Conservation (phyloP, 441 rosid genomes). For the Euphorbia corollata region DNA sequence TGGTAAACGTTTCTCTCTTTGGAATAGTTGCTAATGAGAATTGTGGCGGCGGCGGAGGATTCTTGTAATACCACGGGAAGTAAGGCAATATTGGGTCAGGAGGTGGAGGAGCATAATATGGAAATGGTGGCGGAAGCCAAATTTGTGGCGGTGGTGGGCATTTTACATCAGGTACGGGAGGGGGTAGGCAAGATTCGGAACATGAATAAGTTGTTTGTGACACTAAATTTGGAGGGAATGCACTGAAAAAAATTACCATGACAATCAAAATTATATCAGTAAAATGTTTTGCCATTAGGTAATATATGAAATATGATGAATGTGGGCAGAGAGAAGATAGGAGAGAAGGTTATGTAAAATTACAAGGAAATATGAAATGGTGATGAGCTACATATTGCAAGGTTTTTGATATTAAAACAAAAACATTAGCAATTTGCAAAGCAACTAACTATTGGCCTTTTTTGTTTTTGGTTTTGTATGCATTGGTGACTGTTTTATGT, state of each 20-base stretch:
- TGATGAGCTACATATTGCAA: too few relatives aligned
- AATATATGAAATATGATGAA: not conserved
- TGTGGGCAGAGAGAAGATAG: slow-evolving; percentile 7
- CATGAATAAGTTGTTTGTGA: slow-evolving; percentile 21
- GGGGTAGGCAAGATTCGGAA: slow-evolving; percentile 24
- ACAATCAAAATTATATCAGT: slow-evolving; percentile 8
- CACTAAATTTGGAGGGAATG: slow-evolving; percentile 14
- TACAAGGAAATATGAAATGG: not conserved
- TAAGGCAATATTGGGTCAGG: slow-evolving; percentile 45
- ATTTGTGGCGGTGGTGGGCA: slow-evolving; percentile 28
- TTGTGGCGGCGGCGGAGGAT: slow-evolving; percentile 27
- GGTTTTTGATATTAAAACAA: too few relatives aligned
- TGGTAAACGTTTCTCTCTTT: not conserved
- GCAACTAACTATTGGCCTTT: too few relatives aligned
- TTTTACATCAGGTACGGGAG: slow-evolving; percentile 24
- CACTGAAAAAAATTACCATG: slow-evolving; percentile 7
- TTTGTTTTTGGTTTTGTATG: too few relatives aligned
- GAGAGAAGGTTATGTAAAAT: not conserved
- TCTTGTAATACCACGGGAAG: slow-evolving; percentile 49
- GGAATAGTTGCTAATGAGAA: slow-evolving; percentile 4
- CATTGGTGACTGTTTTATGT: too few relatives aligned
- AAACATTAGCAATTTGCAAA: too few relatives aligned
- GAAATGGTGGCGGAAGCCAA: slow-evolving; percentile 17
- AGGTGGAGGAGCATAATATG: slow-evolving; percentile 37
- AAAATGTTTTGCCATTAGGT: slow-evolving; percentile 21